Evolutionary conservation across 2,329 filamentous ascomycete genomes (phyloP).

Genomic region (Epichloe uncinata): DNA sequence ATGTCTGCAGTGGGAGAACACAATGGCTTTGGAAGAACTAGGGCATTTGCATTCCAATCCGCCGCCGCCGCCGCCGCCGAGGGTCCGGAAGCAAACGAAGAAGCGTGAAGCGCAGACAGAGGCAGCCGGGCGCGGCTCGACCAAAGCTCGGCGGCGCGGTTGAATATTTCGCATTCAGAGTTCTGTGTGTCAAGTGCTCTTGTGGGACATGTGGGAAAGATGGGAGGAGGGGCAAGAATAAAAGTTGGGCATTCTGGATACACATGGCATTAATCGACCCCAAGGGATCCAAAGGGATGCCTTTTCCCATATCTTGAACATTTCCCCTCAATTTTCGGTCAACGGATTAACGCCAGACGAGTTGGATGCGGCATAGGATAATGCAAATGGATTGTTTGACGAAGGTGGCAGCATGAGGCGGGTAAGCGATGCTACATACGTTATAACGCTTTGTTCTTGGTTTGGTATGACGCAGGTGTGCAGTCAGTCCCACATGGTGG

Average conservation of each 20-base stretch:
- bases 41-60: slow-evolving; percentile 45
- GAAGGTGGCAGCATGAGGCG: background rate
- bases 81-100: slow-evolving; percentile 35
- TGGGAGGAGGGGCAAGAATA: background rate
- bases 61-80: slow-evolving; percentile 33
- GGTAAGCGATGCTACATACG: background rate
- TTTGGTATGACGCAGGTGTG: background rate
- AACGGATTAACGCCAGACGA: background rate
- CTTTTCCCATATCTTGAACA: too few species aligned
- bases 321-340: background rate
- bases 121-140: slow-evolving; percentile 13
- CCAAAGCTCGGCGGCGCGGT: slow-evolving; percentile 17
- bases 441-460: background rate
- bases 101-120: slow-evolving; percentile 34
- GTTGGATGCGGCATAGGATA: background rate
- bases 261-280: too few species aligned
- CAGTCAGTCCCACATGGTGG: background rate
- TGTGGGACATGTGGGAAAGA: background rate
- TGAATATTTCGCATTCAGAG: background rate
- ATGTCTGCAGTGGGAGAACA: slow-evolving; percentile 43
- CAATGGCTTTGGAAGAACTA: slow-evolving; percentile 41
- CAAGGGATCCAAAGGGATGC: too few species aligned
- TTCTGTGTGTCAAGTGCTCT: background rate
- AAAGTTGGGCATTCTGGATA: background rate
- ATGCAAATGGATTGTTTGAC: background rate